Evolutionary conservation across 1,139 yeast genomes (phyloP).

Genomic region (Yamadazyma membranifaciens): DNA sequence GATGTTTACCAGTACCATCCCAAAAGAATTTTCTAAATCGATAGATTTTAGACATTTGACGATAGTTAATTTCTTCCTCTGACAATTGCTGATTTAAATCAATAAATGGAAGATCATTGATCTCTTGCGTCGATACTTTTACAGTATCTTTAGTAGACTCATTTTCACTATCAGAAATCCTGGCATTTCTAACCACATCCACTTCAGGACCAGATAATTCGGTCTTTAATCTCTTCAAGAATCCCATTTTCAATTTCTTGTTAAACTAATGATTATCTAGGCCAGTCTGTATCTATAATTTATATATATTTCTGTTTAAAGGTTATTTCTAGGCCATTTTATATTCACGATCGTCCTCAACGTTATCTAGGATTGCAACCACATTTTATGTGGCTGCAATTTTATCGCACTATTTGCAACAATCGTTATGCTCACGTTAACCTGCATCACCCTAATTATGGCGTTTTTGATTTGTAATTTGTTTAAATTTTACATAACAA

Average conservation of each 20-base stretch:
- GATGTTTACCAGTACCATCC: slow-evolving; percentile 51
- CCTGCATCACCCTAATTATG: too few relatives aligned
- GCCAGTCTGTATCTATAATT: not conserved
- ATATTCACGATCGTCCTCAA: not conserved
- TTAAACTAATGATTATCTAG: not conserved
- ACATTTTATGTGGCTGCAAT: not conserved
- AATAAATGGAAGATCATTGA: slow-evolving; percentile 21
- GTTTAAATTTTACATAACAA: too few relatives aligned
- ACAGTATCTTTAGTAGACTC: not conserved
- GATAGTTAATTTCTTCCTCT: slow-evolving; percentile 26
- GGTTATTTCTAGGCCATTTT: not conserved
- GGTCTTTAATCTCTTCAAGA: not conserved
- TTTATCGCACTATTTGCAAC: not conserved
- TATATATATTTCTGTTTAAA: not conserved
- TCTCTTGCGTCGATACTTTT: slow-evolving; percentile 3
- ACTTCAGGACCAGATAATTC: slow-evolving; percentile 7
- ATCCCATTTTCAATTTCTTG: slow-evolving; percentile 5
- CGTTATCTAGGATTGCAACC: not conserved
- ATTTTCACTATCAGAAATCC: not conserved
- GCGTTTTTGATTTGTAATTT: too few relatives aligned
- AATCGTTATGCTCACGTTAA: too few relatives aligned
- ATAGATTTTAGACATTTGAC: slow-evolving; percentile 25
- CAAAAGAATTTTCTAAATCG: slow-evolving; percentile 36
- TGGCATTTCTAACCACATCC: not conserved
- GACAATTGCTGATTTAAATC: slow-evolving; percentile 29